Percentiles rank a stretch among this genome's conserved stretches.
Evolutionary conservation across 805 yeast species (phyloP).

Genomic region (Nakazawaea ernobii): DNA sequence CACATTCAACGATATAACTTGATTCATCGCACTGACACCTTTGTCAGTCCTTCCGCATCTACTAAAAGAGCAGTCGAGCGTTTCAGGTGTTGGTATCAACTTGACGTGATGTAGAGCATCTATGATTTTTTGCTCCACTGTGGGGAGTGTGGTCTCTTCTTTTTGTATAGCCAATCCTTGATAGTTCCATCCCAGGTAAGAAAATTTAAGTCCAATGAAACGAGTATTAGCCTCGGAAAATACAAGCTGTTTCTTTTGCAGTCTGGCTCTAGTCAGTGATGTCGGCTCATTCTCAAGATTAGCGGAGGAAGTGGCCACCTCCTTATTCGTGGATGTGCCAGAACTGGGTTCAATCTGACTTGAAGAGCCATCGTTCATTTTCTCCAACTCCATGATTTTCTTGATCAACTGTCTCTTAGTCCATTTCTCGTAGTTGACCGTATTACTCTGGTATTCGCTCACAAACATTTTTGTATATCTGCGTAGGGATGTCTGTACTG

Average conservation of each 20-base stretch:
- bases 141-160: constrained; percentile 72
- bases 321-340: constrained; percentile 1
- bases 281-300: too few species aligned
- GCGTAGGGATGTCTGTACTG: too few species aligned
- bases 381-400: constrained; percentile 48
- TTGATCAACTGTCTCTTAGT: constrained; percentile 57
- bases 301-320: not conserved
- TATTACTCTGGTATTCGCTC: not conserved
- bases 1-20: constrained; percentile 76
- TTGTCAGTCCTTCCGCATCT: constrained; percentile 93
- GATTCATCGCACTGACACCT: constrained; percentile 97
- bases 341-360: not conserved
- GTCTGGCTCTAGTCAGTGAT: not conserved
- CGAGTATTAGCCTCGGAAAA: constrained; percentile 59
- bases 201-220: constrained; percentile 73
- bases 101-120: constrained; percentile 65
- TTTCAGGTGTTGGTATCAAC: constrained; percentile 55
- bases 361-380: not conserved
- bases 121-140: constrained; percentile 75
- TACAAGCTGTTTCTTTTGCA: constrained; percentile 47
- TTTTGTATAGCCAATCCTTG: constrained; percentile 84
- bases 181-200: constrained; percentile 92
- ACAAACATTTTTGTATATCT: not conserved
- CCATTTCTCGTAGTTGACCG: constrained; percentile 51
- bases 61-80: constrained; percentile 65